phyloP scores from a whole-genome alignment of 768 basidiomycete genomes.

The Auricularia cornea region DNA sequence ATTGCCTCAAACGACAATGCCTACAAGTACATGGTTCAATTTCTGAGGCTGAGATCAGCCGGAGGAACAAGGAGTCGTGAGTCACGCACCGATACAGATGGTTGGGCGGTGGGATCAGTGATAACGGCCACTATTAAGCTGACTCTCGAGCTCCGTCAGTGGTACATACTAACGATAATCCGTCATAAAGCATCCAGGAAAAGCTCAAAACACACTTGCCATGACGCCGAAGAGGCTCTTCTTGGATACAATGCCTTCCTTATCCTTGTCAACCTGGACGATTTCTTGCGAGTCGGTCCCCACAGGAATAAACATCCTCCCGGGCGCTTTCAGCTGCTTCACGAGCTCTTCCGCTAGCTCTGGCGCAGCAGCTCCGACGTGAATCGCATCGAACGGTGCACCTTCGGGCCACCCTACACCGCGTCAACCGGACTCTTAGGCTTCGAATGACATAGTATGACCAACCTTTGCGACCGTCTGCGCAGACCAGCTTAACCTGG shows the following conservation, averaged over 20 bases:
- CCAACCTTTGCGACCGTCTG: not conserved
- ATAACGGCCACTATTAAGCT: not conserved
- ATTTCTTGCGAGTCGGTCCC: conserved; percentile 47
- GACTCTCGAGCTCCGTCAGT: not conserved
- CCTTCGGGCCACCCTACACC: conserved; percentile 24
- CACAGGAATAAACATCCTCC: conserved; percentile 90
- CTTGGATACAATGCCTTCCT: conserved; percentile 53
- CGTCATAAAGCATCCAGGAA: not conserved
- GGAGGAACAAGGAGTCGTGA: too few species aligned
- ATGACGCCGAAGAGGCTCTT: conserved; percentile 71
- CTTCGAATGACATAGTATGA: too few species aligned
- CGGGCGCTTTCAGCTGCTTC: conserved; percentile 67
- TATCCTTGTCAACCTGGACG: conserved; percentile 77
- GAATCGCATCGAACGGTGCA: conserved; percentile 73
- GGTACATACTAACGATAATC: not conserved
- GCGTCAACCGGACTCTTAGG: too few species aligned
- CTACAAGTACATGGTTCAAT: too few species aligned
- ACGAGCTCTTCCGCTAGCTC: conserved; percentile 60
- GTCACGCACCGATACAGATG: too few species aligned
- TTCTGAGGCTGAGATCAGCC: too few species aligned
- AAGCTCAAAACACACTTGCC: conserved; percentile 35
- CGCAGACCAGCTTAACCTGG: not conserved
- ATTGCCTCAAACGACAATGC: too few species aligned
- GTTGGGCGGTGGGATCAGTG: too few species aligned
- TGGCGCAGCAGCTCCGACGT: conserved; percentile 90